Base-by-base conservation (phyloP, 345 rosid genomes). In the Leavenworthia alabamica region DNA sequence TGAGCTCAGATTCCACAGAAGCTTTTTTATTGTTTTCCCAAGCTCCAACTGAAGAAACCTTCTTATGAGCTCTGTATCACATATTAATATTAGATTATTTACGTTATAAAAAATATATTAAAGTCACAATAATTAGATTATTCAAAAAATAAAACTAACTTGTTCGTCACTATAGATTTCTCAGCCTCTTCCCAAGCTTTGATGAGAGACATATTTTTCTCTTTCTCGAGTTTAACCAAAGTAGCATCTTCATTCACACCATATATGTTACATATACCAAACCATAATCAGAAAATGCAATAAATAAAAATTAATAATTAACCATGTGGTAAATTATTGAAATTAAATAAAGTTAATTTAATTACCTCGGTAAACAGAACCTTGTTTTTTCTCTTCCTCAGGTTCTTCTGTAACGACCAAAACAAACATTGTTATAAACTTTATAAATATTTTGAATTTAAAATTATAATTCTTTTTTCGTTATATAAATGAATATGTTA, bases 111-210 rank as follows among this genome's bases (percentile, higher is more conserved):
- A 4, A 3, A 10, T 9, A 45, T 20, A 32, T 10, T 9, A 22
- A 22, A 0, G 22, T 20, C 22, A 2, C 22, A 20, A 20, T 1
- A 20, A 20, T 20, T 20, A 20, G 2, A 20, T 20, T 20, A 20
- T 20, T 20, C 22, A 20, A 20, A 20, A 20, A 20, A 3, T 19
- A 52, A 1, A 20, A 33, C 54, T 57, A 51, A 89, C 99, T 85
- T 89, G 81, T 93, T 89, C 70, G 89, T 95, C 50, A 85, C 92
- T 79, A 84, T 89, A 66, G 84, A 73, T 79, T 85, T 93, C 47
- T 93, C 99, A 59, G 88, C 89, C 39, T 93, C 99, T 75, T 93
- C 99, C 97, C 99, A 93, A 28, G 99, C 99, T 76, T 36, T 85
- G 70, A 89, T 64, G 1, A 93, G 86, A 49, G 96, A 87, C 8